Evolutionary conservation across 2,329 filamentous ascomycete genomes (phyloP).

Genomic region (Phialemoniopsis sp.): DNA sequence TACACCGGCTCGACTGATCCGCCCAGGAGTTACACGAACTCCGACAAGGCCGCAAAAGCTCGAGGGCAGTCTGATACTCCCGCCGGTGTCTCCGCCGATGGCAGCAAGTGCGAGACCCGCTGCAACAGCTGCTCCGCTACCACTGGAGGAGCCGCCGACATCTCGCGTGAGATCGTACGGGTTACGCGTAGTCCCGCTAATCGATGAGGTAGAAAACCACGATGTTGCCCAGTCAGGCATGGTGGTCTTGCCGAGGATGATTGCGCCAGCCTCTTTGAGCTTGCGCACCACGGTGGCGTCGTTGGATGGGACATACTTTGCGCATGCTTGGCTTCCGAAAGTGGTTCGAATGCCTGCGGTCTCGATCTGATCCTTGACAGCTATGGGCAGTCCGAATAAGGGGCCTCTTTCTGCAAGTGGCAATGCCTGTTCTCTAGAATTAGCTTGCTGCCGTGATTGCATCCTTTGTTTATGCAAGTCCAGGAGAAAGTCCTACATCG

Average conservation of each 20-base stretch:
- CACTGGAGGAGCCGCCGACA: constrained; percentile 12
- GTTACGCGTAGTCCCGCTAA: constrained; percentile 13
- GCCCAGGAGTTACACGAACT: constrained; percentile 11
- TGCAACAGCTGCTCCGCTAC: constrained; percentile 12
- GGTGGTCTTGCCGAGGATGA: constrained; percentile 16
- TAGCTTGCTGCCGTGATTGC: too few species aligned
- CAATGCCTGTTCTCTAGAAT: too few species aligned
- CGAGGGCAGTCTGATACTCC: constrained; percentile 12
- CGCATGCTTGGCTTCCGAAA: constrained; percentile 10
- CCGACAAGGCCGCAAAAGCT: constrained; percentile 13
- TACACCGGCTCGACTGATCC: constrained; percentile 17
- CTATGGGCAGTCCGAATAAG: constrained; percentile 13
- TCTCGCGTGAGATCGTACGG: constrained; percentile 13
- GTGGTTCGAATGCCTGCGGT: constrained; percentile 13
- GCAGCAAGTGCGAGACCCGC: constrained; percentile 13
- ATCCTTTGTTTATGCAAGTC: too few species aligned
- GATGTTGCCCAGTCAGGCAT: constrained; percentile 13
- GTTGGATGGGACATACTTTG: constrained; percentile 9
- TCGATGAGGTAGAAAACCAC: constrained; percentile 11
- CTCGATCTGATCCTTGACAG: constrained; percentile 15
- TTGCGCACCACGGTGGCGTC: constrained; percentile 12
- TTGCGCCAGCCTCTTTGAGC: constrained; percentile 12
- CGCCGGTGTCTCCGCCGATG: constrained; percentile 14
- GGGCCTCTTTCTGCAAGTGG: too few species aligned
- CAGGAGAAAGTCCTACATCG: not conserved